Evolutionary conservation across 805 yeast genomes (phyloP).

Genomic region (Clavispora santaluciae): DNA sequence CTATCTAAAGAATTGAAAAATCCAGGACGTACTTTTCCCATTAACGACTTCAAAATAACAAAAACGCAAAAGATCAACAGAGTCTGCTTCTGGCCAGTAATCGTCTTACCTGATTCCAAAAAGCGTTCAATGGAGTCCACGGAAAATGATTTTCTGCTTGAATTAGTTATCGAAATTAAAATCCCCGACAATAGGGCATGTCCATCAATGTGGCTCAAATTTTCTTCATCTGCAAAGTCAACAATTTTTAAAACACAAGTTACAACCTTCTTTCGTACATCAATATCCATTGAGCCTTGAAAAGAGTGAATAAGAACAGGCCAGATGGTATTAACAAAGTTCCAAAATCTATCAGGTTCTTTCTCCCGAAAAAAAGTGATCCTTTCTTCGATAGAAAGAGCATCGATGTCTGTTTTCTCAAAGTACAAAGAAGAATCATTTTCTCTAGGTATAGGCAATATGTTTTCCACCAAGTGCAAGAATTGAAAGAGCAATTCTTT

Average conservation of each 20-base stretch:
- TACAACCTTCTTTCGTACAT: conserved; percentile 53
- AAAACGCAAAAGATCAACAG: conserved; percentile 49
- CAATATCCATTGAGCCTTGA: conserved; percentile 67
- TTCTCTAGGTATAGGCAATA: conserved; percentile 46
- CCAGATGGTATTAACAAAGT: conserved; percentile 45
- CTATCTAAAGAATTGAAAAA: conserved; percentile 52
- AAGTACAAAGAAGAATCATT: background rate
- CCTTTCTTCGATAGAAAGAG: conserved; percentile 14
- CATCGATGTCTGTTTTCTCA: background rate
- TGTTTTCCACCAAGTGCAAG: conserved; percentile 49
- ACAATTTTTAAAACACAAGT: conserved; percentile 51
- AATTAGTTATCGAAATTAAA: conserved; percentile 59
- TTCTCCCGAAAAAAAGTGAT: conserved; percentile 21
- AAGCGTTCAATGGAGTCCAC: background rate
- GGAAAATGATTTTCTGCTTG: conserved; percentile 29
- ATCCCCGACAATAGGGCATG: conserved; percentile 40
- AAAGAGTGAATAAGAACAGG: conserved; percentile 57
- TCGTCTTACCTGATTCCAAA: background rate
- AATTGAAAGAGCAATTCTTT: conserved; percentile 56
- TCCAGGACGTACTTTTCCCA: conserved; percentile 38
- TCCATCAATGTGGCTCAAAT: conserved; percentile 26
- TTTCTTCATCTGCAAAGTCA: conserved; percentile 31
- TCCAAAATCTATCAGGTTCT: conserved; percentile 15
- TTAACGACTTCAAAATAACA: conserved; percentile 41
- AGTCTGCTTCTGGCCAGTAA: conserved; percentile 23